Conservation (phyloP, 2,329 filamentous ascomycete genomes). For the Dothistroma pini region DNA sequence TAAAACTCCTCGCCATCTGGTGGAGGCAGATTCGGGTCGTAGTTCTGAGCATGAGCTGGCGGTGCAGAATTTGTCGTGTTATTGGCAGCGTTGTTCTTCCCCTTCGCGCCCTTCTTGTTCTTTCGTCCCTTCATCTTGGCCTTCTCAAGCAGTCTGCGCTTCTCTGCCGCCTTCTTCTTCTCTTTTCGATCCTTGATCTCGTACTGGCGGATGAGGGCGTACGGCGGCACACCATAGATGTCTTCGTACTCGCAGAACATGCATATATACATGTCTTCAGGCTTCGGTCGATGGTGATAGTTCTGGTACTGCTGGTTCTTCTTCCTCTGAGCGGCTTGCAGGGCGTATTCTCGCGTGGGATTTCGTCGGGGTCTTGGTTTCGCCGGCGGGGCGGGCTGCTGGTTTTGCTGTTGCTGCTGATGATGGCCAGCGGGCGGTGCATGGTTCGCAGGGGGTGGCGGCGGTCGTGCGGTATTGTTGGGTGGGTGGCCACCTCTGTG, state of each 20-base stretch:
- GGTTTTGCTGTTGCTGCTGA: slow-evolving; percentile 19
- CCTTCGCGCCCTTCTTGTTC: slow-evolving; percentile 75
- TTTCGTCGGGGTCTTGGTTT: slow-evolving; percentile 59
- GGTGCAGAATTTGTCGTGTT: slow-evolving; percentile 17
- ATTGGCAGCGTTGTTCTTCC: slow-evolving; percentile 25
- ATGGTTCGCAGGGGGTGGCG: slow-evolving; percentile 26
- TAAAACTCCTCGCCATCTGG: slow-evolving; percentile 33
- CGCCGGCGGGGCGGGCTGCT: slow-evolving; percentile 42
- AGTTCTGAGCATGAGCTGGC: slow-evolving; percentile 22
- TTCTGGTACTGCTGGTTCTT: slow-evolving; percentile 74
- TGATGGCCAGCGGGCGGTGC: slow-evolving; percentile 23
- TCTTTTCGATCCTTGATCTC: slow-evolving; percentile 90
- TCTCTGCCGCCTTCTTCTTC: slow-evolving; percentile 80
- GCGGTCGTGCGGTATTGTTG: slow-evolving; percentile 16
- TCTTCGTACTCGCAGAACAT: slow-evolving; percentile 98
- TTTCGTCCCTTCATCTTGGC: slow-evolving; percentile 91
- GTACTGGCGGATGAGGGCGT: slow-evolving; percentile 82
- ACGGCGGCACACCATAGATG: slow-evolving; percentile 85
- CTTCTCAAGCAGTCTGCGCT: slow-evolving; percentile 79
- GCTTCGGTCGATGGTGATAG: slow-evolving; percentile 65
- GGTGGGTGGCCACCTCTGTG: slow-evolving; percentile 15
- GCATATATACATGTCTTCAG: slow-evolving; percentile 87
- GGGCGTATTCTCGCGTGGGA: slow-evolving; percentile 65
- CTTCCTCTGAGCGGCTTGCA: slow-evolving; percentile 73
- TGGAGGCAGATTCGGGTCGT: slow-evolving; percentile 31